A percentile compares a stretch with the other conserved stretches of the same genome.
Conservation (phyloP, 2,329 filamentous ascomycete genomes). For the Parafenestella ontariensis region DNA sequence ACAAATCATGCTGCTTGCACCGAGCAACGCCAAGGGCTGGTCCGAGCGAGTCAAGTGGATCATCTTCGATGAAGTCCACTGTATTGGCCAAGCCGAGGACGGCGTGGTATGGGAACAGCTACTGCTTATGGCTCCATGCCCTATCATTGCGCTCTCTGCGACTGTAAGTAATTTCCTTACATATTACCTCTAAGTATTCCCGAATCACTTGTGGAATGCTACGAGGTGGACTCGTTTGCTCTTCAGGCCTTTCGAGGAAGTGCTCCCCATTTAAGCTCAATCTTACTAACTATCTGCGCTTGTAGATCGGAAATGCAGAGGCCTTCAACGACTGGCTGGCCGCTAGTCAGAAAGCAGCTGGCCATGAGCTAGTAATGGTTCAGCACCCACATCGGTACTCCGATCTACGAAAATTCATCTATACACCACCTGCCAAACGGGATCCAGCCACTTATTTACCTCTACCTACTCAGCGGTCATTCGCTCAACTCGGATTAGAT, state of each 20-base stretch:
- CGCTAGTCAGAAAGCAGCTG: conserved; percentile 68
- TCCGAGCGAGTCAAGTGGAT: conserved; percentile 73
- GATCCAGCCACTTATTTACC: conserved; percentile 55
- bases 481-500: conserved; percentile 56
- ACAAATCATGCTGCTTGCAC: conserved; percentile 73
- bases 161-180: too few relatives aligned
- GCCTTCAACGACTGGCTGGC: conserved; percentile 74
- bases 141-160: conserved; percentile 79
- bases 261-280: too few relatives aligned
- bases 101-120: conserved; percentile 82
- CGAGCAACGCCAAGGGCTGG: conserved; percentile 74
- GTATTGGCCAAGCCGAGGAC: conserved; percentile 77
- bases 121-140: conserved; percentile 74
- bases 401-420: conserved; percentile 78
- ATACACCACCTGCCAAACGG: conserved; percentile 53
- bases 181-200: too few relatives aligned
- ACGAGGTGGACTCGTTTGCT: too few relatives aligned
- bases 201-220: too few relatives aligned
- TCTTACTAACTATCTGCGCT: too few relatives aligned
- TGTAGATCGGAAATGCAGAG: conserved; percentile 74
- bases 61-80: conserved; percentile 85
- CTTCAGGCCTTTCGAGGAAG: too few relatives aligned
- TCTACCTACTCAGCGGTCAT: conserved; percentile 45
- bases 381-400: conserved; percentile 74
- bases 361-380: conserved; percentile 71